Evolutionary conservation across 805 yeast genomes (phyloP), one percentile per base, ranked within the genome.

Genomic region (Candida orba): DNA sequence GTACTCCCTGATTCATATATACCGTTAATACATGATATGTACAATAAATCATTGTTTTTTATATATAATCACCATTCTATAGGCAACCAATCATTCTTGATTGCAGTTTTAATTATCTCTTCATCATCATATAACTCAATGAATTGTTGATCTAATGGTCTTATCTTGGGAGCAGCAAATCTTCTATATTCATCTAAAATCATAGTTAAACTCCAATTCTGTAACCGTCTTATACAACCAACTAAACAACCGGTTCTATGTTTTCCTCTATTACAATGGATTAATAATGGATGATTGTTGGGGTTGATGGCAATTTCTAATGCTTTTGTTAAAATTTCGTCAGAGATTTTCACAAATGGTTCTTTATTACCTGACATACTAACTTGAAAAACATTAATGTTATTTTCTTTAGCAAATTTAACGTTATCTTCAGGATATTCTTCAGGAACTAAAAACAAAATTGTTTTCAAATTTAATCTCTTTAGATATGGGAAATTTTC

Each of bases 171-270:
- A 42, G 84, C 84, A 8, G 98, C 95, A 67, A 89, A 93, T 56
- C 91, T 75, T 47, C 99, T 69, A 65, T 93, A 93, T 60, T 93
- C 99, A 56, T 93, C 98, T 58, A 93, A 89, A 17, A 91, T 93
- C 79, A 91, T 85, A 2, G 96, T 83, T 50, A 89, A 64, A 3
- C 95, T 82, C 99, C 99, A 93, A 47, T 81, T 79, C 59, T 91
- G 98, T 42, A 90, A 65, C 54, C 93, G 72, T 47, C 99, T 68
- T 30, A 93, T 72, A 58, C 96, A 91, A 3, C 99, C 99, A 27
- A 93, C 90, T 14, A 93, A 70, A 62, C 98, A 93, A 0, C 99
- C 99, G 0, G 99, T 93, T 53, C 99, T 73, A 62, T 93, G 99
- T 62, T 91, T 93, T 10, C 99, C 99, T 46, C 96, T 69, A 65